Percentiles rank a stretch among this genome's conserved stretches.
phyloP scores from a whole-genome alignment of 2,329 filamentous ascomycete genomes.

The Aureobasidium vineae region DNA sequence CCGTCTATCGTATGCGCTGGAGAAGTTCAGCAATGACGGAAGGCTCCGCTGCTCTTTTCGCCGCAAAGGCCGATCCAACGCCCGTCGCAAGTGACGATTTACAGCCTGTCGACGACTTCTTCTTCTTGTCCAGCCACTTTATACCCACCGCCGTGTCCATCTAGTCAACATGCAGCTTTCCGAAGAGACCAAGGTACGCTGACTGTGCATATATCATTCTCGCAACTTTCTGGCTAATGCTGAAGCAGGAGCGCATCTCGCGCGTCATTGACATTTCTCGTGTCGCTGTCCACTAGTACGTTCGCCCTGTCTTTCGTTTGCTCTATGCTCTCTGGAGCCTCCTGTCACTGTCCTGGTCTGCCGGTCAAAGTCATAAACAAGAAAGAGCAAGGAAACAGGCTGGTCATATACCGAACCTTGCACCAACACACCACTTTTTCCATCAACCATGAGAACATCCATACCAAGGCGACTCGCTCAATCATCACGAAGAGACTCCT shows the following conservation, averaged over 20 bases:
- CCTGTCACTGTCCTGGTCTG: not conserved
- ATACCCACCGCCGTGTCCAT: not conserved
- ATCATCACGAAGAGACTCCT: not conserved
- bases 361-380: not conserved
- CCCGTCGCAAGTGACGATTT: conserved; percentile 14
- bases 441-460: not conserved
- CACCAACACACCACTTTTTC: not conserved
- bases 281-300: conserved; percentile 93
- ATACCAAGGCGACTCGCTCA: not conserved
- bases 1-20: not conserved
- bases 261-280: conserved; percentile 94
- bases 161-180: conserved; percentile 64
- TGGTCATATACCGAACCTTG: too few species aligned
- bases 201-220: conserved; percentile 10
- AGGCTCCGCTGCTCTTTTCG: conserved; percentile 10
- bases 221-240: conserved; percentile 32
- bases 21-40: conserved; percentile 20
- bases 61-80: conserved; percentile 21
- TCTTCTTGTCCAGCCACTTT: not conserved
- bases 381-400: not conserved
- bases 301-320: conserved; percentile 24
- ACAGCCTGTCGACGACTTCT: not conserved
- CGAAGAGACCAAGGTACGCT: conserved; percentile 88
- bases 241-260: conserved; percentile 83
- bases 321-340: not conserved